Conservation (phyloP, 2,329 filamentous ascomycete species). For the Colletotrichum salicis region DNA sequence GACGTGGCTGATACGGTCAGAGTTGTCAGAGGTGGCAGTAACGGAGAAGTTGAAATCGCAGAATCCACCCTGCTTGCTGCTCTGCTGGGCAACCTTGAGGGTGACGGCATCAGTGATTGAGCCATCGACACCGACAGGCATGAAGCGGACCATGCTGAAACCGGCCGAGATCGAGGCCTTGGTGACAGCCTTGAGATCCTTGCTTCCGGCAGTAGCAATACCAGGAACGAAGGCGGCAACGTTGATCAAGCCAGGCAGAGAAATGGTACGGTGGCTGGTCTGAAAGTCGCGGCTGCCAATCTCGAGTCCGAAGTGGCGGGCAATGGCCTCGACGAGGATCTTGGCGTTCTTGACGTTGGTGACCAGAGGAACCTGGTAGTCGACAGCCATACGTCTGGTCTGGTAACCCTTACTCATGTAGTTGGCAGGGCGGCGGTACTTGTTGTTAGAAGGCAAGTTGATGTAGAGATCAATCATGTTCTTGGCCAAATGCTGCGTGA, state of each 20-base stretch:
- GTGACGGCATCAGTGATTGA: conserved; percentile 78
- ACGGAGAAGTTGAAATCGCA: conserved; percentile 87
- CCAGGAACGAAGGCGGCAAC: conserved; percentile 84
- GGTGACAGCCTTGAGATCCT: conserved; percentile 76
- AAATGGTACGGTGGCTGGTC: conserved; percentile 82
- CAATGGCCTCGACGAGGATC: conserved; percentile 93
- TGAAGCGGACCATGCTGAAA: conserved; percentile 83
- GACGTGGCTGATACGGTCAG: conserved; percentile 78
- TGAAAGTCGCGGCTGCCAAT: conserved; percentile 89
- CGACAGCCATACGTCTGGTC: conserved; percentile 96
- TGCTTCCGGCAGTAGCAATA: conserved; percentile 70
- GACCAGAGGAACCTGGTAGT: conserved; percentile 94
- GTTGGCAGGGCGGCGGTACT: conserved; percentile 94
- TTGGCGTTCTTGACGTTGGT: conserved; percentile 99
- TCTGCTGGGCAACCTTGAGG: conserved; percentile 78
- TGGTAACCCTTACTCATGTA: conserved; percentile 99
- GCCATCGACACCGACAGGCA: conserved; percentile 78
- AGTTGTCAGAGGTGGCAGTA: conserved; percentile 77
- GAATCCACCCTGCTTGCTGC: conserved; percentile 72
- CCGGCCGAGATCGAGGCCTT: conserved; percentile 79
- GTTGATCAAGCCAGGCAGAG: conserved; percentile 81
- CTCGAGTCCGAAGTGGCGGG: conserved; percentile 86
- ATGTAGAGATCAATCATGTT: conserved; percentile 99
- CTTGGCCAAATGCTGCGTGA: conserved; percentile 96
- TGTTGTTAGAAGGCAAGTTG: conserved; percentile 98